Base-by-base conservation (phyloP, 495 filamentous ascomycete species). In the Podospora didyma region DNA sequence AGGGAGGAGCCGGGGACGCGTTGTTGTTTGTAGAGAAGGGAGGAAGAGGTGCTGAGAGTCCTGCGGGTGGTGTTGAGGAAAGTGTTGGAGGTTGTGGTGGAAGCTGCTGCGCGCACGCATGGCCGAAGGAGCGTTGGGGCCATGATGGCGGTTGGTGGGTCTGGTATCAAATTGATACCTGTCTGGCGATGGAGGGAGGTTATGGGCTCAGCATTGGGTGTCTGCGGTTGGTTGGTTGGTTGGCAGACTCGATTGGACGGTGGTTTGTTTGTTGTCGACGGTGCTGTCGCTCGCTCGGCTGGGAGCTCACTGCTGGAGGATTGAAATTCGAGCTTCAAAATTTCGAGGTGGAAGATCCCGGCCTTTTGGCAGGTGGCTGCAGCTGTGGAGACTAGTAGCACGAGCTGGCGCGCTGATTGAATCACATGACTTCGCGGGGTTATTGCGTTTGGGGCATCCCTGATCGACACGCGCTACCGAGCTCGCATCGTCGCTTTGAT, bases 341-440 rank as follows among this genome's bases (percentile, higher is more conserved):
- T 31, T 31, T 31, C 26, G 4, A 31, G 9, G 26, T 31, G 26
- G 26, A 31, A 31, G 46, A 16, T 26, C 19, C 12, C 19, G 22
- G 10, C 17, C 19, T 22, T 12, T 11, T 23, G 12, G 17, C 46
- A 14, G 21, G 17, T 47, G 20, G 2, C 3, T 47, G 17, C 17
- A 39, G 14, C 19, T 12, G 39, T 16, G 7, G 39, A 17, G 1
- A 41, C 4, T 14, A 4, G 1, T 17, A 4, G 4, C 39, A 4
- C 39, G n/a, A 9, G 39, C 14, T 47, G 14, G 5, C 17, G 34
- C n/a, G n/a, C n/a, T n/a, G 17, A n/a, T 14, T 22, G 37, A 5
- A 12, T 62, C 65, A 67, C 65, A 53, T 64, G 59, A 28, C 60
- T 49, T 61, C 62, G 62, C 22, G 62, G 50, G 53, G 49, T 31